phyloP scores from a whole-genome alignment of 192 early-diverging fungal genomes.

The Rhizophagus sp. region DNA sequence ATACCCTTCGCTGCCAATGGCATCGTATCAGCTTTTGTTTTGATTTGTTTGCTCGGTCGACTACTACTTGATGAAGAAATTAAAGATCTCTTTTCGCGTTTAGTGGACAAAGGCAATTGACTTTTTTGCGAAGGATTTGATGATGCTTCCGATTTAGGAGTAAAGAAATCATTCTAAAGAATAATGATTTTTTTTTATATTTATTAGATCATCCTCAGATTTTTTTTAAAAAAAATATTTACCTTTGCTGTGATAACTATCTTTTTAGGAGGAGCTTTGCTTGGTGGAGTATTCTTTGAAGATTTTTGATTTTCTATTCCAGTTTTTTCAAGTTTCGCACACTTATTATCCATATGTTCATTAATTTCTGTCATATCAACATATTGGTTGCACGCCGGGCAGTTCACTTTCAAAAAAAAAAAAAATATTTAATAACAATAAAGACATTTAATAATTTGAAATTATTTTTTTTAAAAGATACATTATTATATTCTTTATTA shows the following conservation, averaged over 20 bases:
- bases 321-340: not conserved
- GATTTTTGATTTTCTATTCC: not conserved
- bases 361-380: not conserved
- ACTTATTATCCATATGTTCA: not conserved
- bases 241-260: not conserved
- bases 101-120: not conserved
- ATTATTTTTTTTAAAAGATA: not conserved
- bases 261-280: not conserved
- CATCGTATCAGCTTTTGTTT: not conserved
- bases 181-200: not conserved
- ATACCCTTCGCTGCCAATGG: not conserved
- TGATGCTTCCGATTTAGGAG: not conserved
- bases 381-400: not conserved
- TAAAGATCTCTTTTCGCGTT: not conserved
- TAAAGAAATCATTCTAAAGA: conserved; percentile 5
- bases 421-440: not conserved
- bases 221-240: not conserved
- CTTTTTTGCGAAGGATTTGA: not conserved
- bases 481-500: too few species aligned
- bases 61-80: not conserved
- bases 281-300: not conserved
- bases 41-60: not conserved
- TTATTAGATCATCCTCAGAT: not conserved
- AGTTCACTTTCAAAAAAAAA: not conserved
- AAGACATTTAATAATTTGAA: not conserved